Evolutionary conservation across 148 eudicot genomes (phyloP), one percentile per base, ranked within the genome.

Genomic region (Pouteria glomerata): DNA sequence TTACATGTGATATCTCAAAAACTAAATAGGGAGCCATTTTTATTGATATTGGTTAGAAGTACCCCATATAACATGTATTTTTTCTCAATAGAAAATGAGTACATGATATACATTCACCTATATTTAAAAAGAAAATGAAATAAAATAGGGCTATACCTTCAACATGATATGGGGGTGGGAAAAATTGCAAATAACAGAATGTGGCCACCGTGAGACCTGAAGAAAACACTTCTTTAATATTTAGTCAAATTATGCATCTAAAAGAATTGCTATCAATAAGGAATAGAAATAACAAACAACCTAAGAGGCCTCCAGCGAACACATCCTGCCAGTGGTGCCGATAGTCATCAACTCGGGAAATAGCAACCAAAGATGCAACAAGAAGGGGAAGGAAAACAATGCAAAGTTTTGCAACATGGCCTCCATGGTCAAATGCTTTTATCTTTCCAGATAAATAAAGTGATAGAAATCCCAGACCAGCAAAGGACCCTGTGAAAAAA

Each of bases 261-360:
- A 1, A 27, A 15, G 63, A 3, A 5, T 34, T 23, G 13, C 18
- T 44, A 71, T n/a, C 27, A 62, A 14, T 11, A 11, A 45, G 11
- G 34, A 31, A 67, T 47, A 33, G 30, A 34, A 44, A 5, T 68
- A 33, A 21, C 6, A 59, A 18, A 27, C 8, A 66, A 84, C 87
- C 87, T 79, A 84, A 15, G 44, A 84, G 69, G 71, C 81, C 81
- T 37, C 81, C 87, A 47, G 84, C 82, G 57, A 84, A 76, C 35
- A 84, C 87, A 71, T 84, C 87, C 63, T 79, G 75, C 85, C 85
- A 84, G 50, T 84, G 85, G 75, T 84, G 87, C 82, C 82, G 52
- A 67, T 84, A 81, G 73, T 84, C 78, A 74, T 84, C 87, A 66
- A 84, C 81, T 50, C 87, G 74, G 56, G 85, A 78, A 76, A 84